A percentile compares a stretch with the other conserved stretches of the same genome.
These are phyloP conservation scores for Patellaria atrata DNA, from an alignment of 495 filamentous ascomycete species.

Conservation along the genomic window DNA sequence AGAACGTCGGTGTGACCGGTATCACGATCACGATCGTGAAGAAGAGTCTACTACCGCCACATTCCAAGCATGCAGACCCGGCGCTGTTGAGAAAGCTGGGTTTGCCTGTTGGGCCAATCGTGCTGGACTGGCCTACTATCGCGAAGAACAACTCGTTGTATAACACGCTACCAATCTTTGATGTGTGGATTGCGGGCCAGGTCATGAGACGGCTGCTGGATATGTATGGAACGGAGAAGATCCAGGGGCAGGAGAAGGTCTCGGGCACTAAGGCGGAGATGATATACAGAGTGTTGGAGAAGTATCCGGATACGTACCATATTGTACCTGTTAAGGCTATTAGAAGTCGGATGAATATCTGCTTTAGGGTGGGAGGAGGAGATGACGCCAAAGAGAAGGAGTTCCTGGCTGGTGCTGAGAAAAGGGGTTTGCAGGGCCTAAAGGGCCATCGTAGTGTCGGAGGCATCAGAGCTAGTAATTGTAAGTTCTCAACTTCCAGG, in stretches of 20 bases:
- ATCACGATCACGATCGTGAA: conserved; percentile 71
- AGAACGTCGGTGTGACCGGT: conserved; percentile 78
- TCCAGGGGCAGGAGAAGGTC: conserved; percentile 56
- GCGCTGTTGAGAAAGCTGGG: conserved; percentile 57
- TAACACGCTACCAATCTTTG: conserved; percentile 91
- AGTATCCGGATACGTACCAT: conserved; percentile 49
- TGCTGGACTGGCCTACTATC: conserved; percentile 66
- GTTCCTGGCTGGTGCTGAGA: conserved; percentile 59
- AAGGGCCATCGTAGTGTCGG: conserved; percentile 75
- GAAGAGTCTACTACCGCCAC: conserved; percentile 58
- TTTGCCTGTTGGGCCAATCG: conserved; percentile 58
- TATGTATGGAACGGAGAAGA: conserved; percentile 44
- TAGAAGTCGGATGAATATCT: conserved; percentile 83
- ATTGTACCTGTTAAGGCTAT: conserved; percentile 59
- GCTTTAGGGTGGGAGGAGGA: conserved; percentile 59
- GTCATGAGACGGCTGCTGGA: conserved; percentile 57
- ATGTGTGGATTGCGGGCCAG: conserved; percentile 74
- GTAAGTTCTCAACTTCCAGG: conserved; percentile 11
- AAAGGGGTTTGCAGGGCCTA: conserved; percentile 48
- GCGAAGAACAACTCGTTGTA: conserved; percentile 85
- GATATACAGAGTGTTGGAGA: conserved; percentile 62
- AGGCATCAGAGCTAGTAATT: conserved; percentile 49
- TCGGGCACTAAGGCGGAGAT: conserved; percentile 54
- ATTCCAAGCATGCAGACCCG: conserved; percentile 39
- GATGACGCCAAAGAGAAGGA: conserved; percentile 54